These are phyloP conservation scores for Vitis riparia DNA, from an alignment of 164 flowering plant genomes.

Conservation along the genomic window DNA sequence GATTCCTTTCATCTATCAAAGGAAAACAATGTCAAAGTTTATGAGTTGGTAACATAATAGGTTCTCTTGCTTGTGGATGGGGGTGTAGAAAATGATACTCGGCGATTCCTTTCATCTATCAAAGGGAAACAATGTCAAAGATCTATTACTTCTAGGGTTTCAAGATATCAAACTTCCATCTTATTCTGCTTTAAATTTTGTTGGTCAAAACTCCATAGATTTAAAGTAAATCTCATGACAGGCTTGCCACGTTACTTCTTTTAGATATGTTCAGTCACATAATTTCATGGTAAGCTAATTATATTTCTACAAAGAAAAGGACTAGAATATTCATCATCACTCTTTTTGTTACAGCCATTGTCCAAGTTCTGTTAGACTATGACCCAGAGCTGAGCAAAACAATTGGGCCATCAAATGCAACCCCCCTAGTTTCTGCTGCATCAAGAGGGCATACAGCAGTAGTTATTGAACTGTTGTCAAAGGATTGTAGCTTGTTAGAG, in stretches of 20 bases:
- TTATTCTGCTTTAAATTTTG: too few species aligned
- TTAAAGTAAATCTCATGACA: too few species aligned
- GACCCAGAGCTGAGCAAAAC: slow-evolving; percentile 63
- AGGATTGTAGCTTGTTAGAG: slow-evolving; percentile 63
- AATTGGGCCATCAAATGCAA: slow-evolving; percentile 61
- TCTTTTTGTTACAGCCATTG: slow-evolving; percentile 52
- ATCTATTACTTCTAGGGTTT: too few species aligned
- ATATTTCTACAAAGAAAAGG: neutral
- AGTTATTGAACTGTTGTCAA: slow-evolving; percentile 60
- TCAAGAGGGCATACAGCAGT: slow-evolving; percentile 70
- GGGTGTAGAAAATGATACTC: neutral
- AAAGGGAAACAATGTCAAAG: too few species aligned
- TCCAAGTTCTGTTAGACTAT: slow-evolving; percentile 66
- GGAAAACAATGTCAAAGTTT: too few species aligned
- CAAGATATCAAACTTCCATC: too few species aligned
- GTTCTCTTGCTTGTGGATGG: too few species aligned
- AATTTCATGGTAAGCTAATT: neutral
- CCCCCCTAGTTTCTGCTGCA: slow-evolving; percentile 88
- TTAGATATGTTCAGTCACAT: neutral
- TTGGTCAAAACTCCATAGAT: too few species aligned
- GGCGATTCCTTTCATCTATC: too few species aligned
- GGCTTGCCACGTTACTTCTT: neutral
- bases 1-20: too few species aligned
- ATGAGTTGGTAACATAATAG: too few species aligned
- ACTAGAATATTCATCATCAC: neutral